phyloP scores from a whole-genome alignment of 75 land plant species.

The Pseudotsuga menziesii region DNA sequence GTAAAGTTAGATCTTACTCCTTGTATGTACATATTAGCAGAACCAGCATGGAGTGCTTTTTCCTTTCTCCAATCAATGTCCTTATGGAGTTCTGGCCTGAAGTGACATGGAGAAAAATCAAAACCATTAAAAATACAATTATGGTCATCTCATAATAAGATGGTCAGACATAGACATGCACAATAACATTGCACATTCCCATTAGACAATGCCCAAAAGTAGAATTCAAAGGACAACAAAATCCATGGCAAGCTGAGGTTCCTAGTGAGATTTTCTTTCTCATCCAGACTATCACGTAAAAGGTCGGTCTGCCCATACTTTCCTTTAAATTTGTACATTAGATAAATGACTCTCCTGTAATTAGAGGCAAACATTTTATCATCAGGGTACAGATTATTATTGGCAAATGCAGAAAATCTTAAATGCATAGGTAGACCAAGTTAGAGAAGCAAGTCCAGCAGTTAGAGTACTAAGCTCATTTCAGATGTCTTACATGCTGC shows the following conservation, averaged over 20 bases:
- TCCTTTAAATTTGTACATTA: background rate
- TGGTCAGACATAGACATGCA: background rate
- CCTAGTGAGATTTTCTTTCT: background rate
- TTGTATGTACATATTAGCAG: constrained; percentile 9
- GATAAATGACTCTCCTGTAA: background rate
- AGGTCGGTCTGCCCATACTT: background rate
- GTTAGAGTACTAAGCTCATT: too few relatives aligned
- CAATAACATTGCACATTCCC: background rate
- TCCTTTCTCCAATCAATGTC: constrained; percentile 13
- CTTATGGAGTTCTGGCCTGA: constrained; percentile 7
- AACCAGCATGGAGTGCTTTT: background rate
- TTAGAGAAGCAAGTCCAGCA: too few relatives aligned
- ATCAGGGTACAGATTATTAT: background rate
- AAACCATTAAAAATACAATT: background rate
- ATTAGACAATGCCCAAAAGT: background rate
- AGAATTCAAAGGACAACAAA: background rate
- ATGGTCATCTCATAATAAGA: background rate
- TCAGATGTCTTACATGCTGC: too few relatives aligned
- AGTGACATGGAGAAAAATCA: background rate
- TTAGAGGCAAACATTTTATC: background rate
- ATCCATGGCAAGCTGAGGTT: background rate
- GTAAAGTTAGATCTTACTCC: constrained; percentile 1
- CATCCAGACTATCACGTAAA: background rate
- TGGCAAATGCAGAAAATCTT: background rate
- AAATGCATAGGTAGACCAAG: background rate